Conservation (phyloP, 768 basidiomycete genomes). For the Kwoniella sp. region DNA sequence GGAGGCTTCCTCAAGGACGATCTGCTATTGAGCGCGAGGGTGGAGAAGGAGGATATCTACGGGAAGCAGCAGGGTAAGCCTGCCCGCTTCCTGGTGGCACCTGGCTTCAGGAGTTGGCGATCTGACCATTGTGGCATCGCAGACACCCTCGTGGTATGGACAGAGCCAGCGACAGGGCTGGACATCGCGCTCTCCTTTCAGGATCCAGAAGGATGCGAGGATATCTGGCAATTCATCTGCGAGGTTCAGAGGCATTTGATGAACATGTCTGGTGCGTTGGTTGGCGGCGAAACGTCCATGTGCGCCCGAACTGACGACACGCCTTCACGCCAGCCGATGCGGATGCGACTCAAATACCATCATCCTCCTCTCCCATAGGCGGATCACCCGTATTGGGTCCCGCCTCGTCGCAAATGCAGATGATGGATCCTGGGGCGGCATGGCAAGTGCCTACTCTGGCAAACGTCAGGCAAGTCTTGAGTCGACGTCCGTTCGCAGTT, state of each 20-base stretch:
- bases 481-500: too few relatives aligned
- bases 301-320: neutral
- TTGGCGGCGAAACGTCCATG: neutral
- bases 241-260: constrained; percentile 74
- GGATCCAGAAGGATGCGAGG: constrained; percentile 87
- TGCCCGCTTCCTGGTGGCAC: neutral
- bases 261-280: constrained; percentile 28
- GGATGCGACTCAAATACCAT: constrained; percentile 21
- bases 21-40: constrained; percentile 61
- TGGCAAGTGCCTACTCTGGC: constrained; percentile 38
- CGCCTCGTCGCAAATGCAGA: neutral
- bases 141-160: constrained; percentile 99
- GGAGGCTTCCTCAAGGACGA: constrained; percentile 46
- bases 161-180: constrained; percentile 77
- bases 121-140: constrained; percentile 22
- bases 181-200: constrained; percentile 98
- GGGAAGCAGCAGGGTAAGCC: constrained; percentile 51
- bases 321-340: constrained; percentile 8
- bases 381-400: constrained; percentile 28
- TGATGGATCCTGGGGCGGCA: constrained; percentile 7
- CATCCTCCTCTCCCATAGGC: constrained; percentile 31
- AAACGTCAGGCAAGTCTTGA: constrained; percentile 35
- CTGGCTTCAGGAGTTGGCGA: constrained; percentile 7
- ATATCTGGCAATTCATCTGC: constrained; percentile 95
- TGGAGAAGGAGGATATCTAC: constrained; percentile 48